Percentiles rank a stretch among this genome's conserved stretches.
Evolutionary conservation across 371 early-diverging fungal genomes (phyloP).

Genomic region (Mucor piriformis): DNA sequence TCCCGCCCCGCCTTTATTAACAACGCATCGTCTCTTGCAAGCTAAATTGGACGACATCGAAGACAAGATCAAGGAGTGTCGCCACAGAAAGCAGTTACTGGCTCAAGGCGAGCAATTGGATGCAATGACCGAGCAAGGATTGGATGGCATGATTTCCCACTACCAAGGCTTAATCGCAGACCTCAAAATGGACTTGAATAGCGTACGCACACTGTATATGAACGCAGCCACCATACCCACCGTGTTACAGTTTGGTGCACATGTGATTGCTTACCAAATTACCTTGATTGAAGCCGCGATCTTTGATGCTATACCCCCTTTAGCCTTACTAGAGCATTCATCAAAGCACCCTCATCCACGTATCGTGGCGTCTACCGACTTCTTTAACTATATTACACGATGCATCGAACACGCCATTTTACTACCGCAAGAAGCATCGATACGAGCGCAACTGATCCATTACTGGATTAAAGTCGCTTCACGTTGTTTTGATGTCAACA

Average conservation of each 20-base stretch:
- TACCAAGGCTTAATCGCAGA: conserved; percentile 50
- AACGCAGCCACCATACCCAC: conserved; percentile 63
- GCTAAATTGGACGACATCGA: conserved; percentile 44
- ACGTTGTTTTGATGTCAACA: conserved; percentile 66
- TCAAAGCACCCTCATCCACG: conserved; percentile 69
- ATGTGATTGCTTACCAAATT: conserved; percentile 73
- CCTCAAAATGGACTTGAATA: conserved; percentile 54
- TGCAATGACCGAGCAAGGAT: conserved; percentile 34
- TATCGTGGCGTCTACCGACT: conserved; percentile 76
- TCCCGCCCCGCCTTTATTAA: conserved; percentile 58
- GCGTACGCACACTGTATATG: conserved; percentile 60
- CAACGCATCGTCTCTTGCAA: conserved; percentile 54
- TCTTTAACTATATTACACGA: conserved; percentile 83
- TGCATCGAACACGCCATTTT: conserved; percentile 75
- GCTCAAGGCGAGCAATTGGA: conserved; percentile 1
- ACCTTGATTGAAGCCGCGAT: conserved; percentile 74
- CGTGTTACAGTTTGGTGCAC: conserved; percentile 68
- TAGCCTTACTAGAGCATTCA: conserved; percentile 68
- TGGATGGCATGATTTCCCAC: conserved; percentile 52
- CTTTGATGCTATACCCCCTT: conserved; percentile 68
- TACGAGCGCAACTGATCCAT: conserved; percentile 68
- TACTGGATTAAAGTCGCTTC: conserved; percentile 78
- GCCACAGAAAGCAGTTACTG: conserved; percentile 29
- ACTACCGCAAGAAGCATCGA: conserved; percentile 60
- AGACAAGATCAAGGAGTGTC: conserved; percentile 30